Conservation (phyloP, 208 protist genomes). For the Polymyxa betae region DNA sequence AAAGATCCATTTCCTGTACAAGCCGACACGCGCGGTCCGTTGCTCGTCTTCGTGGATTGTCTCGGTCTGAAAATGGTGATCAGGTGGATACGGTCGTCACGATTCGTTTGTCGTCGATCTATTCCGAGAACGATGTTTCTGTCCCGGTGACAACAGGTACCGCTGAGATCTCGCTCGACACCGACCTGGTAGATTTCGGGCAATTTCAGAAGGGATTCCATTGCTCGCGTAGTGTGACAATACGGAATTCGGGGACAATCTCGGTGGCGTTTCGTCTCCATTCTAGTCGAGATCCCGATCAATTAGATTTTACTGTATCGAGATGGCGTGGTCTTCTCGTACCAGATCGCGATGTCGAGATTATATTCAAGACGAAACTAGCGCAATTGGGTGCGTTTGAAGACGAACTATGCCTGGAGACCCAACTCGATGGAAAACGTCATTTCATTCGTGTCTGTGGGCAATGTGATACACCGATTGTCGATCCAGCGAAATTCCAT, state of each 20-base stretch:
- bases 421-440: conserved; percentile 16
- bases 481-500: conserved; percentile 41
- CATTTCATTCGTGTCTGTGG: conserved; percentile 35
- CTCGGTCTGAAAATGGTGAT: neutral
- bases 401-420: conserved; percentile 50
- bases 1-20: neutral
- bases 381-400: neutral
- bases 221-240: conserved; percentile 1
- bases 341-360: conserved; percentile 38
- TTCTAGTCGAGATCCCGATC: neutral
- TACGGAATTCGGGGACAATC: conserved; percentile 39
- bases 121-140: conserved; percentile 18
- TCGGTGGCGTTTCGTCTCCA: conserved; percentile 22
- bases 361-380: conserved; percentile 46
- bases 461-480: neutral
- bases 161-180: neutral
- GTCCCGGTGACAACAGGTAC: conserved; percentile 3
- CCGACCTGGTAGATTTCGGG: neutral
- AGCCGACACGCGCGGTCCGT: neutral
- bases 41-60: neutral
- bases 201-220: conserved; percentile 25
- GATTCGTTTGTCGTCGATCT: conserved; percentile 37
- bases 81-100: neutral
- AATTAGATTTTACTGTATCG: conserved; percentile 11
- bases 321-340: conserved; percentile 22